Percentiles rank a stretch among this genome's conserved stretches.
phyloP scores from a whole-genome alignment of 441 rosid species.

The Corymbia calophylla region DNA sequence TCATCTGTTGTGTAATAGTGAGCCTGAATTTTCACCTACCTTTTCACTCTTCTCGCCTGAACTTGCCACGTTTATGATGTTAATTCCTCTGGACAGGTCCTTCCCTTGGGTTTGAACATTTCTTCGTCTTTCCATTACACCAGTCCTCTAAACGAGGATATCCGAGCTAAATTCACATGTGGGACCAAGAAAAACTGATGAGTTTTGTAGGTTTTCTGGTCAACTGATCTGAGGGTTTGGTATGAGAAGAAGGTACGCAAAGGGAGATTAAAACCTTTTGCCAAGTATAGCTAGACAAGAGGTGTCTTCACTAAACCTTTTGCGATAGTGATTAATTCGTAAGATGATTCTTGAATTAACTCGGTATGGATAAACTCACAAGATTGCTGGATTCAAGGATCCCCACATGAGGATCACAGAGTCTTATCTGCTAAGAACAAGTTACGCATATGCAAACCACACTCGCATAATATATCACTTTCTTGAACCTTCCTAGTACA shows the following conservation, averaged over 20 bases:
- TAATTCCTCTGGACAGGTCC: neutral
- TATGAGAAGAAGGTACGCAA: neutral
- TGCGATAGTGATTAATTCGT: neutral
- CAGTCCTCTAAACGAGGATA: neutral
- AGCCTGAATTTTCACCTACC: neutral
- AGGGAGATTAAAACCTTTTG: neutral
- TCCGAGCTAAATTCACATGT: neutral
- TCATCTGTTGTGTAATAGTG: neutral
- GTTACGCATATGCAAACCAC: neutral
- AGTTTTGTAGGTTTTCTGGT: neutral
- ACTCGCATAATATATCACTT: neutral
- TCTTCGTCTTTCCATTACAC: neutral
- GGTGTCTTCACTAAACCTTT: neutral
- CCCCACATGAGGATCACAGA: neutral
- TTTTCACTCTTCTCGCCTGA: neutral
- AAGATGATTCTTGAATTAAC: neutral
- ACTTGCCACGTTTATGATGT: neutral
- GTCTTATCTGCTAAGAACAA: neutral
- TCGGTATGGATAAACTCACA: neutral
- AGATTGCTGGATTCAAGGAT: neutral
- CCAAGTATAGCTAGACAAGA: neutral
- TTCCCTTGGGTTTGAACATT: neutral
- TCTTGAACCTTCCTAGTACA: neutral
- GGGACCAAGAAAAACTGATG: neutral
- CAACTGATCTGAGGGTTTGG: neutral